phyloP scores from a whole-genome alignment of 1,284 basidiomycete genomes.

The Moesziomyces aphidis region DNA sequence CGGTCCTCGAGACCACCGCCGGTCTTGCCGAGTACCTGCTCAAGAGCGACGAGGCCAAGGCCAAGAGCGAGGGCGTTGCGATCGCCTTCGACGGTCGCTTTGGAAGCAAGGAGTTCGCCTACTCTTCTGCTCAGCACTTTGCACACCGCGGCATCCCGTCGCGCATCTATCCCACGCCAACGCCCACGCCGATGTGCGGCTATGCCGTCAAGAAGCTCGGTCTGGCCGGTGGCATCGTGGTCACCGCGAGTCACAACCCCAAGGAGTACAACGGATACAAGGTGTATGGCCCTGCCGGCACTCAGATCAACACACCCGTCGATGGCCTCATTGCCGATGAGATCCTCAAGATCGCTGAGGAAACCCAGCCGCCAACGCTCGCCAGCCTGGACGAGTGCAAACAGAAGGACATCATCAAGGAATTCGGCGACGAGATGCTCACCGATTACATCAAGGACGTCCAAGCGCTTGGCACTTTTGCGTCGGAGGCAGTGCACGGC shows the following conservation, averaged over 20 bases:
- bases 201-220: conserved; percentile 57
- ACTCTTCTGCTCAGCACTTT: conserved; percentile 54
- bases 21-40: conserved; percentile 53
- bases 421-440: conserved; percentile 46
- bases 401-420: conserved; percentile 21
- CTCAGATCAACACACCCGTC: conserved; percentile 61
- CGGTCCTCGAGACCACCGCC: conserved; percentile 55
- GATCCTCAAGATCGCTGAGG: conserved; percentile 45
- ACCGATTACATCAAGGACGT: conserved; percentile 50
- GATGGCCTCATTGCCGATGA: conserved; percentile 55
- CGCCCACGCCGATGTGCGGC: conserved; percentile 57
- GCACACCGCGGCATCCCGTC: conserved; percentile 48
- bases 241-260: conserved; percentile 62
- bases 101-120: conserved; percentile 54
- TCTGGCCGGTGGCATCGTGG: conserved; percentile 58
- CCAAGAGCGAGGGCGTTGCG: conserved; percentile 51
- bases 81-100: conserved; percentile 62
- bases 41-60: conserved; percentile 28
- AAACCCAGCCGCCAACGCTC: conserved; percentile 21
- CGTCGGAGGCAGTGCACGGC: conserved; percentile 8
- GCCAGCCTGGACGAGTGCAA: conserved; percentile 30
- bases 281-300: conserved; percentile 56
- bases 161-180: conserved; percentile 41
- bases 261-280: conserved; percentile 64
- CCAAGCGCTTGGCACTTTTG: conserved; percentile 23